Evolutionary conservation across 768 basidiomycete genomes (phyloP).

Genomic region (Leccinum rimulosum): DNA sequence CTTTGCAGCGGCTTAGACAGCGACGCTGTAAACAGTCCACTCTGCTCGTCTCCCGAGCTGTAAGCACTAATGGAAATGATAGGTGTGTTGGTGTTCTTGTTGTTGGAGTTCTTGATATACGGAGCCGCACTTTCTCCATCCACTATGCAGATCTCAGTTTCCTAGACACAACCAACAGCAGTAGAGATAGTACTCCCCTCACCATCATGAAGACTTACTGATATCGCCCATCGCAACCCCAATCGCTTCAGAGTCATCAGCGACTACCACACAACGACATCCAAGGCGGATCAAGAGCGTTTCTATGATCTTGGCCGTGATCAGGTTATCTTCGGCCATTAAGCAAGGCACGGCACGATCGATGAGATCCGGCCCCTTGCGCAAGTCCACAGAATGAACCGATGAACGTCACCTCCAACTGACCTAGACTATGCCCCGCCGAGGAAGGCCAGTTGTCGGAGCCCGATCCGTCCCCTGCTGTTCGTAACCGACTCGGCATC

Average conservation of each 20-base stretch:
- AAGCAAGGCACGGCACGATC: conserved; percentile 92
- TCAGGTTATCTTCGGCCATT: conserved; percentile 96
- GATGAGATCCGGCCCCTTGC: conserved; percentile 69
- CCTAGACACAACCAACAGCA: conserved; percentile 3
- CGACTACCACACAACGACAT: conserved; percentile 94
- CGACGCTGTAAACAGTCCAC: conserved; percentile 74
- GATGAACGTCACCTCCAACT: conserved; percentile 68
- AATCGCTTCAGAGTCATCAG: conserved; percentile 95
- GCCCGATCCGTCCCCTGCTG: conserved; percentile 78
- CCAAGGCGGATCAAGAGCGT: conserved; percentile 91
- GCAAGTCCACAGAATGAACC: conserved; percentile 77
- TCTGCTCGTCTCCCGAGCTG: conserved; percentile 66
- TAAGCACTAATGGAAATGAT: conserved; percentile 92
- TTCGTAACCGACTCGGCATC: conserved; percentile 84
- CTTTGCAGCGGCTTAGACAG: conserved; percentile 90
- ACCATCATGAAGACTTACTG: conserved; percentile 53
- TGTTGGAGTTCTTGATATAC: conserved; percentile 96
- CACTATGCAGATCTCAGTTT: conserved; percentile 42
- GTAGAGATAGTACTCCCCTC: not conserved
- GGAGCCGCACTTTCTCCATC: conserved; percentile 96
- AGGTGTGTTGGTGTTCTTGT: conserved; percentile 90
- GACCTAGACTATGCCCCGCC: conserved; percentile 48
- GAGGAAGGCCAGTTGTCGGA: conserved; percentile 73
- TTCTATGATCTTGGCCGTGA: conserved; percentile 96
- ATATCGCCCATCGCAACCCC: conserved; percentile 97